phyloP scores from a whole-genome alignment of 2,329 filamentous ascomycete genomes.

The Aureobasidium melanogenum region DNA sequence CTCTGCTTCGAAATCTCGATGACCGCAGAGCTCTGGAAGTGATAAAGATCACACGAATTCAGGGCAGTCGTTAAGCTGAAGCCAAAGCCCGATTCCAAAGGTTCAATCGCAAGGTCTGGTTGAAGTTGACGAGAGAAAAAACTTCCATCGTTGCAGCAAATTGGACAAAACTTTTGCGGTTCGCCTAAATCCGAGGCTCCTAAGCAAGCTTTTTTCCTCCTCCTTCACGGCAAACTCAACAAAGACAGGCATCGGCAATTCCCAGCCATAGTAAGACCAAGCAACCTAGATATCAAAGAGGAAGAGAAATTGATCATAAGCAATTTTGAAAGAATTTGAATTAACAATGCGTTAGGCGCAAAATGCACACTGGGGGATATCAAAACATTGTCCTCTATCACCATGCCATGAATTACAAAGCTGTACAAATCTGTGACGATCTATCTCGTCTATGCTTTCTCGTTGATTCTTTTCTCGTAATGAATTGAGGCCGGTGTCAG shows the following conservation, averaged over 20 bases:
- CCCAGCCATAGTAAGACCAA: not conserved
- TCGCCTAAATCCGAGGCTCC: not conserved
- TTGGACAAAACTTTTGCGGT: not conserved
- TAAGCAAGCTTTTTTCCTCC: not conserved
- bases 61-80: not conserved
- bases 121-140: not conserved
- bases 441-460: constrained; percentile 9
- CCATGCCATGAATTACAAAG: constrained; percentile 4
- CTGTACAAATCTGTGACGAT: not conserved
- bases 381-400: constrained; percentile 1
- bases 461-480: constrained; percentile 57
- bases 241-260: not conserved
- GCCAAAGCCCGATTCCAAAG: not conserved
- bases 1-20: not conserved
- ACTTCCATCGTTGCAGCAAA: not conserved
- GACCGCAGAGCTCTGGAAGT: not conserved
- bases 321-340: not conserved
- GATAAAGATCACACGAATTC: not conserved
- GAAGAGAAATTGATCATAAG: not conserved
- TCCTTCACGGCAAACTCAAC: not conserved
- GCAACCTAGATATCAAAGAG: not conserved
- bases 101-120: not conserved
- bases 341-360: not conserved
- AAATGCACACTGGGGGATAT: not conserved
- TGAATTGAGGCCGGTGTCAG: constrained; percentile 47